Evolutionary conservation across 176 grass and related monocot species (phyloP), one percentile per base, ranked within the genome.

Genomic region (Phoenix roebelenii): DNA sequence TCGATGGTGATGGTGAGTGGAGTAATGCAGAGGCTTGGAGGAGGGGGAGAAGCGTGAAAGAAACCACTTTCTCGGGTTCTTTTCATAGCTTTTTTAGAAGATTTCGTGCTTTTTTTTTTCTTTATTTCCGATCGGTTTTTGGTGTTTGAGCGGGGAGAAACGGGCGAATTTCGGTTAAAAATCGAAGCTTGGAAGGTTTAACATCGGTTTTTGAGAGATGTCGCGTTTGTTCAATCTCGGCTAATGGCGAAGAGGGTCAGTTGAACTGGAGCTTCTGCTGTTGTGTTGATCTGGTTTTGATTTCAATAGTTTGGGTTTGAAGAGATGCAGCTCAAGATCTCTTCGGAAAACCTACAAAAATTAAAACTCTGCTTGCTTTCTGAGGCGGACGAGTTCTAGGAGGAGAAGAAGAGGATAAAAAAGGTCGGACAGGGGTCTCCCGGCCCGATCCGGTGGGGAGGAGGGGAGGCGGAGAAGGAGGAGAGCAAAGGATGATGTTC

Each of bases 401-500:
- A 44, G 35, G 12, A 2, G 35, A 44, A 12, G 18, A 10, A 35
- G n/a, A 49, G 3, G 23, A 26, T 44, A 44, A 12, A 39, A 12
- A 12, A 9, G 35, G 35, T 44, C 1, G 35, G 35, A 44, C 7
- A 44, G 10, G 35, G 9, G 35, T 44, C 10, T 44, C 0, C 9
- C 35, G 10, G 35, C 10, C 35, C 6, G 35, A 44, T 44, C 35
- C 10, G 35, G 35, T 44, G 35, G 25, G 15, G n/a, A 61, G 50
- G 52, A 25, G 5, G 4, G n/a, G 35, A 24, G 61, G 18, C 14
- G 25, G 62, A 24, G 23, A 18, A 18, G 48, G 7, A 35, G 35
- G 35, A 12, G 35, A 14, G 35, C 35, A 44, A 44, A 44, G n/a
- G 52, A 64, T 80, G 81, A 98, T 98, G 93, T 92, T 89, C 80